Percentiles rank a stretch among this genome's conserved stretches.
Evolutionary conservation across 2,329 filamentous ascomycete species (phyloP).

Genomic region (Lasiodiplodia hormozganensis): DNA sequence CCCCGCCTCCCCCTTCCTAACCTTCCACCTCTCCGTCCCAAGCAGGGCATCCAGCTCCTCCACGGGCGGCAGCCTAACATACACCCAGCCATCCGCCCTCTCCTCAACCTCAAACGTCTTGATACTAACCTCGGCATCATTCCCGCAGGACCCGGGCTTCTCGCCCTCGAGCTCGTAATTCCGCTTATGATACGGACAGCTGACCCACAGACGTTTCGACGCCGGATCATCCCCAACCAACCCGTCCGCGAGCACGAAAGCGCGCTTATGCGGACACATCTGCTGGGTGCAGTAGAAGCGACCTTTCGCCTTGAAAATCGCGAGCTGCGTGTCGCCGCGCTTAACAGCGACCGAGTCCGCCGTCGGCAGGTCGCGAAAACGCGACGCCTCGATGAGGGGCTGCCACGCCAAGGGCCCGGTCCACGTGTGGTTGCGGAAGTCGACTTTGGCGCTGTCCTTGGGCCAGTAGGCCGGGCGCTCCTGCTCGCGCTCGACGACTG

Average conservation of each 20-base stretch:
- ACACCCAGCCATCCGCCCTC: slow-evolving; percentile 77
- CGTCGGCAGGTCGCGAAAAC: slow-evolving; percentile 74
- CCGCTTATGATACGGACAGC: slow-evolving; percentile 87
- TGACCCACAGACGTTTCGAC: slow-evolving; percentile 77
- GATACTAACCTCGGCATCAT: slow-evolving; percentile 77
- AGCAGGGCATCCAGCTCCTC: slow-evolving; percentile 81
- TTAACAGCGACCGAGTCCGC: slow-evolving; percentile 81
- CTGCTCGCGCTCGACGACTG: slow-evolving; percentile 75
- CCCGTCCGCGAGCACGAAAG: slow-evolving; percentile 88
- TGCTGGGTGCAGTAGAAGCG: slow-evolving; percentile 87
- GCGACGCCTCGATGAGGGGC: slow-evolving; percentile 72
- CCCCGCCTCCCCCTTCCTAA: slow-evolving; percentile 71
- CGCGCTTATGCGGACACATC: slow-evolving; percentile 93
- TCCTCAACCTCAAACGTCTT: slow-evolving; percentile 82
- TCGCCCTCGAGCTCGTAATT: slow-evolving; percentile 79
- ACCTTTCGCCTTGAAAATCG: slow-evolving; percentile 82
- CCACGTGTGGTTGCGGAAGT: slow-evolving; percentile 77
- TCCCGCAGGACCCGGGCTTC: slow-evolving; percentile 73
- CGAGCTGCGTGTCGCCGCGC: slow-evolving; percentile 86
- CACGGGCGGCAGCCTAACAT: slow-evolving; percentile 79
- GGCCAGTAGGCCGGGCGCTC: slow-evolving; percentile 79
- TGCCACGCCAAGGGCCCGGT: slow-evolving; percentile 73
- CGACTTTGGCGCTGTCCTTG: slow-evolving; percentile 68
- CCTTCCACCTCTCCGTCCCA: slow-evolving; percentile 79
- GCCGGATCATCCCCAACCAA: slow-evolving; percentile 73